phyloP scores from a whole-genome alignment of 176 grass and related monocot genomes.

The Calamus simplicifolius region DNA sequence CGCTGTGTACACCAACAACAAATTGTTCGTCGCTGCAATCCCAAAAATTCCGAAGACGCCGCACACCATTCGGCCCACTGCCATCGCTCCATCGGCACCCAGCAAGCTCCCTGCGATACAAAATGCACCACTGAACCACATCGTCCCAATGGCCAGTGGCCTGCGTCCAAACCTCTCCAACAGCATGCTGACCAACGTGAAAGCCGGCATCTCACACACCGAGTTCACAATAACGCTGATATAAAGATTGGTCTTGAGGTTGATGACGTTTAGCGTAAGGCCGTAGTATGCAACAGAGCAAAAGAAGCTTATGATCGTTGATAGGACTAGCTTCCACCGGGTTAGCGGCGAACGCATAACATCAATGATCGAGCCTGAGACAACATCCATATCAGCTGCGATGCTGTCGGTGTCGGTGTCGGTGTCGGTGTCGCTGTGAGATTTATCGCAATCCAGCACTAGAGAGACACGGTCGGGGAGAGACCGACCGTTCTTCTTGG shows the following conservation, averaged over 20 bases:
- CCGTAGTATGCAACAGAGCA: slow-evolving; percentile 66
- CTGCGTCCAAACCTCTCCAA: slow-evolving; percentile 48
- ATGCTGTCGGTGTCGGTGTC: too few species aligned
- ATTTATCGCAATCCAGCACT: slow-evolving; percentile 6
- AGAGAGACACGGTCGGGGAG: slow-evolving; percentile 33
- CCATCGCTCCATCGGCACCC: slow-evolving; percentile 12
- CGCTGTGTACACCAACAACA: slow-evolving; percentile 63
- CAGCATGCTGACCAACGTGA: slow-evolving; percentile 41
- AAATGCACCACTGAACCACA: slow-evolving; percentile 58
- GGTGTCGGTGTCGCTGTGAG: slow-evolving; percentile 51
- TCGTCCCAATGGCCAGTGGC: slow-evolving; percentile 45
- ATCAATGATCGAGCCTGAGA: slow-evolving; percentile 53
- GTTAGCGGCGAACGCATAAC: slow-evolving; percentile 50
- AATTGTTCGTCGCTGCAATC: slow-evolving; percentile 70
- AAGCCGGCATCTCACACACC: slow-evolving; percentile 63
- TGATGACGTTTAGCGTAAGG: slow-evolving; percentile 83
- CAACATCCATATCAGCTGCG: not conserved
- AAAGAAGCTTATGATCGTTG: slow-evolving; percentile 49
- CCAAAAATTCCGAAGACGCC: slow-evolving; percentile 75
- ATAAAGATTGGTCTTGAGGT: slow-evolving; percentile 85
- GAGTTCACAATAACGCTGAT: slow-evolving; percentile 54
- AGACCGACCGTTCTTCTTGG: slow-evolving; percentile 29
- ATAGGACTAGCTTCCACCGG: slow-evolving; percentile 39
- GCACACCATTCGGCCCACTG: slow-evolving; percentile 49
- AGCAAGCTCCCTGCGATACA: slow-evolving; percentile 43